Conservation (phyloP, 1,284 basidiomycete genomes). For the Papiliotrema laurentii region DNA sequence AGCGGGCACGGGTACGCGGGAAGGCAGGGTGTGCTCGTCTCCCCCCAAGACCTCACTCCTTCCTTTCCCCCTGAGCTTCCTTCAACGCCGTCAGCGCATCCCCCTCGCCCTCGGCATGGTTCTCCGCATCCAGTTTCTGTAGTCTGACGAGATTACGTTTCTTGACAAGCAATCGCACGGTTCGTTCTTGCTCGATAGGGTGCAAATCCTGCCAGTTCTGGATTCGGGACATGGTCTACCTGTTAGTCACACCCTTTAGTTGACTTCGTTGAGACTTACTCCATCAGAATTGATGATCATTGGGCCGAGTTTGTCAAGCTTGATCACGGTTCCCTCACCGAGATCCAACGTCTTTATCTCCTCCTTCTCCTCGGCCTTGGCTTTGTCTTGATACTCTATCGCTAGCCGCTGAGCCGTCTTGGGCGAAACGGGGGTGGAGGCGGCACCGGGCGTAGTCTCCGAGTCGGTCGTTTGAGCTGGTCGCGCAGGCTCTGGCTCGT, state of each 20-base stretch:
- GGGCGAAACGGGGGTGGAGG: too few species aligned
- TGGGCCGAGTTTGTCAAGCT: conserved; percentile 44
- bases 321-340: conserved; percentile 36
- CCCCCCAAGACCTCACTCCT: too few species aligned
- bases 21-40: too few species aligned
- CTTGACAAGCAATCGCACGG: conserved; percentile 46
- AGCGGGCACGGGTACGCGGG: too few species aligned
- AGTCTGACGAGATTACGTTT: conserved; percentile 45
- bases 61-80: too few species aligned
- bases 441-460: too few species aligned
- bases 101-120: conserved; percentile 8
- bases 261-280: conserved; percentile 24
- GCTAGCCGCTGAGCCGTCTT: neutral
- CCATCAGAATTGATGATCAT: conserved; percentile 49
- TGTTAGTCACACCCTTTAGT: neutral
- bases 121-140: conserved; percentile 27
- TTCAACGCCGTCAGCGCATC: neutral
- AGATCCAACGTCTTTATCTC: conserved; percentile 32
- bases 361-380: conserved; percentile 8
- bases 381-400: neutral
- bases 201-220: conserved; percentile 45
- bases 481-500: conserved; percentile 15
- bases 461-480: too few species aligned
- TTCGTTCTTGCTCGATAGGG: conserved; percentile 43
- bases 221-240: conserved; percentile 45